Base-by-base conservation (phyloP, 257 asterid genomes). In the Nicotiana undulata region DNA sequence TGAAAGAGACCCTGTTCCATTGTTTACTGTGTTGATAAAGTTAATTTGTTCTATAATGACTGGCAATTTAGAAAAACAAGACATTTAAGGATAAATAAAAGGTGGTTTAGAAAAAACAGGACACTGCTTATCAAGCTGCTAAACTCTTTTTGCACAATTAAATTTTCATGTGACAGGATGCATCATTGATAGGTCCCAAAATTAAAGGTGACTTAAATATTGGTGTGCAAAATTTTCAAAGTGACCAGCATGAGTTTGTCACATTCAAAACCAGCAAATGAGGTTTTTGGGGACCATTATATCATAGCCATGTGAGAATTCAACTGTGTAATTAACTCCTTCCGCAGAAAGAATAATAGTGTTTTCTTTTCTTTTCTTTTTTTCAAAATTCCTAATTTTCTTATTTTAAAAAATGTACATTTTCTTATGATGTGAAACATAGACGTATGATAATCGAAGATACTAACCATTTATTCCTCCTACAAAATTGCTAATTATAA, bases 181-280 rank as follows among this genome's bases (percentile, higher is more conserved):
- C 78, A 72, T 72, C 61, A 46, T 49, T 49, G 16, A 72, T 24
- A 72, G 78, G 78, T 72, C 78, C 78, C 61, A 72, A 72, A 72
- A 24, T 72, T 72, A 72, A 72, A 72, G 78, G 78, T 24, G 61
- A 22, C 61, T 46, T 72, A 12, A 72, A 72, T 46, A 72, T 72
- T 46, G 44, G 16, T 24, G 24, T 46, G 60, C 78, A 49, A 24
- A 44, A 15, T 24, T 59, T 72, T 72, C 78, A 72, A 72, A 72
- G 61, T 49, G 44, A 46, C 78, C 61, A 72, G 26, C 78, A 46
- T 72, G 78, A 72, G 78, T 72, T 72, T 72, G 78, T 49, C 61
- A 72, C 78, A 72, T 72, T 72, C 78, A 72, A 72, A 72, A 46
- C 78, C 61, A 72, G 78, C 78, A 72, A 72, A 72, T 72, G 40